These are phyloP conservation scores for Croton setiger DNA, from an alignment of 441 rosid species.

Conservation along the genomic window DNA sequence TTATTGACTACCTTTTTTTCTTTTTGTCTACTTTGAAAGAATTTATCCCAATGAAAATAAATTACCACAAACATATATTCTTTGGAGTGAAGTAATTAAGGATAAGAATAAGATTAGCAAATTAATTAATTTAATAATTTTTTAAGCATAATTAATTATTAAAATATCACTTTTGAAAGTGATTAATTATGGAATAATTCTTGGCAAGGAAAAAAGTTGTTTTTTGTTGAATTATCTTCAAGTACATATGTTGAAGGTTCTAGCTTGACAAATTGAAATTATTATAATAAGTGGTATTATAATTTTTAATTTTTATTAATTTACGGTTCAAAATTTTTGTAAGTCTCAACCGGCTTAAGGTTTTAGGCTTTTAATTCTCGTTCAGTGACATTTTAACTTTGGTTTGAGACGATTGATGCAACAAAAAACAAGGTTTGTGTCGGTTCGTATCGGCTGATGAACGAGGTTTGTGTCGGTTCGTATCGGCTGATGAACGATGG, in stretches of 20 bases:
- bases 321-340: too few species aligned
- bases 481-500: too few species aligned
- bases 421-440: too few species aligned
- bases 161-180: too few species aligned
- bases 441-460: too few species aligned
- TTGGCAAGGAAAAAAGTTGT: too few species aligned
- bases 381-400: too few species aligned
- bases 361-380: too few species aligned
- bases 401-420: too few species aligned
- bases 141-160: not conserved
- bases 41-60: not conserved
- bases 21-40: not conserved
- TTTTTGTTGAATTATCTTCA: not conserved
- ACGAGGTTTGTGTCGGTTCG: too few species aligned
- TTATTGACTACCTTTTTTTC: conserved; percentile 19
- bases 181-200: conserved; percentile 2
- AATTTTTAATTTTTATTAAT: too few species aligned
- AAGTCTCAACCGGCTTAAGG: too few species aligned
- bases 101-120: not conserved
- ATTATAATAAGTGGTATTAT: not conserved
- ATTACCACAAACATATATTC: conserved; percentile 1
- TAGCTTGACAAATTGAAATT: not conserved
- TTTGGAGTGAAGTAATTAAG: conserved; percentile 9
- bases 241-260: not conserved
- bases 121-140: not conserved